Conservation (phyloP, 257 asterid genomes). For the Solanum habrochaites region DNA sequence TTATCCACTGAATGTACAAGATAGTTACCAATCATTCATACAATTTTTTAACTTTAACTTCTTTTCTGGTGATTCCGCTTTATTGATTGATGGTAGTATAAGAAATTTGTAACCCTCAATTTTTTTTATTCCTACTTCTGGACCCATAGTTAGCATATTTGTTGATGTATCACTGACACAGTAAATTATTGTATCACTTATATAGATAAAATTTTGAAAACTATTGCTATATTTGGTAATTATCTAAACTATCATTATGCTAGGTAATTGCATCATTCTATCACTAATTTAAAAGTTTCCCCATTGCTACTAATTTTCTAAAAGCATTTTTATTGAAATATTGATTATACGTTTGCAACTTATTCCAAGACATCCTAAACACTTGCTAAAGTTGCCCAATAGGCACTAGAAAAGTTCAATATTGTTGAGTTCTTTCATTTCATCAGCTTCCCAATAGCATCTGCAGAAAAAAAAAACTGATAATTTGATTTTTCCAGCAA, state of each 20-base stretch:
- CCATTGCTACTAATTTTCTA: neutral
- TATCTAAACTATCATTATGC: neutral
- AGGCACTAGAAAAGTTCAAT: neutral
- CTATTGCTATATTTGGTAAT: neutral
- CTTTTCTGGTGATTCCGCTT: too few relatives aligned
- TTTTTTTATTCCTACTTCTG: too few relatives aligned
- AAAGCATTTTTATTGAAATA: neutral
- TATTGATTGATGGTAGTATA: too few relatives aligned
- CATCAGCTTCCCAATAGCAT: neutral
- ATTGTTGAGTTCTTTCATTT: neutral
- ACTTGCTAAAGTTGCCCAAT: neutral
- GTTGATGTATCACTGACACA: neutral
- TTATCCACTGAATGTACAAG: too few relatives aligned
- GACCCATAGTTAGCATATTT: neutral
- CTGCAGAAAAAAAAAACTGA: neutral
- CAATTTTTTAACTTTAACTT: too few relatives aligned
- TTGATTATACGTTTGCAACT: neutral
- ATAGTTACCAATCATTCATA: too few relatives aligned
- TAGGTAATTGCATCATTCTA: neutral
- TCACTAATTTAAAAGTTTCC: neutral
- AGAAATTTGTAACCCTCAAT: too few relatives aligned
- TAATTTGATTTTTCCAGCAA: neutral
- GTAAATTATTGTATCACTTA: neutral
- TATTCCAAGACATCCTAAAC: neutral
- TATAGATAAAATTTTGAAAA: too few relatives aligned